A percentile compares a stretch with the other conserved stretches of the same genome.
Conservation (phyloP, 108 stramenopile species). For the Skeletonema tropicum region DNA sequence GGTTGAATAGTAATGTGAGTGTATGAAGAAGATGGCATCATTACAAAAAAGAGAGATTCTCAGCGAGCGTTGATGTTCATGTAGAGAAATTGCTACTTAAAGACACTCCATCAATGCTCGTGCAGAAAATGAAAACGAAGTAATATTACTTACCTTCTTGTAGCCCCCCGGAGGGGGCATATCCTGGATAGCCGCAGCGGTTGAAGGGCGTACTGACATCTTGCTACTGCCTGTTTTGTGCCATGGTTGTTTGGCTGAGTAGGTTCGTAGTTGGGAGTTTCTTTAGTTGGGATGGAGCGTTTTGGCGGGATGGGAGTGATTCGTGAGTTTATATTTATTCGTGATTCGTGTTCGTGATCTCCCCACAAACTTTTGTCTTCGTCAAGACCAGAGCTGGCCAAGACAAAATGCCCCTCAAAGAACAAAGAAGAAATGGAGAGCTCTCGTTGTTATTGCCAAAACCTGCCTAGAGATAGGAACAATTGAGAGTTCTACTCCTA, state of each 20-base stretch:
- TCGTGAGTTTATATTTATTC: no score
- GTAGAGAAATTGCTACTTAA: background rate
- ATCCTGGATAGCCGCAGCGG: conserved; percentile 74
- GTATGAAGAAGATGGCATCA: background rate
- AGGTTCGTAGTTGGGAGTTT: background rate
- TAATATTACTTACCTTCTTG: conserved; percentile 59
- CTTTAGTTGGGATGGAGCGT: no score
- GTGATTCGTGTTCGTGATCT: background rate
- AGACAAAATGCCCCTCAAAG: no score
- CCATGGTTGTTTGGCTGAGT: background rate
- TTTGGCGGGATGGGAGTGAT: background rate
- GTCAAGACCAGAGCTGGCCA: no score
- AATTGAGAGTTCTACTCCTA: no score
- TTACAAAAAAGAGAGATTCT: background rate
- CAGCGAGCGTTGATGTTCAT: background rate
- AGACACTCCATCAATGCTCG: background rate
- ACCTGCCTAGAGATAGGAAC: no score
- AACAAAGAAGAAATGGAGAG: no score
- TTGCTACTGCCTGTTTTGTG: background rate
- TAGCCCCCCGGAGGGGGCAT: conserved; percentile 73
- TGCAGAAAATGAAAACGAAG: background rate
- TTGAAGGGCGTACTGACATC: conserved; percentile 79
- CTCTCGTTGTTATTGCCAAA: no score
- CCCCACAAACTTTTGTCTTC: no score
- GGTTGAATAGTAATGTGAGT: background rate